Evolutionary conservation across 352 stramenopile species (phyloP).

Genomic region (Pythium brachiatum): DNA sequence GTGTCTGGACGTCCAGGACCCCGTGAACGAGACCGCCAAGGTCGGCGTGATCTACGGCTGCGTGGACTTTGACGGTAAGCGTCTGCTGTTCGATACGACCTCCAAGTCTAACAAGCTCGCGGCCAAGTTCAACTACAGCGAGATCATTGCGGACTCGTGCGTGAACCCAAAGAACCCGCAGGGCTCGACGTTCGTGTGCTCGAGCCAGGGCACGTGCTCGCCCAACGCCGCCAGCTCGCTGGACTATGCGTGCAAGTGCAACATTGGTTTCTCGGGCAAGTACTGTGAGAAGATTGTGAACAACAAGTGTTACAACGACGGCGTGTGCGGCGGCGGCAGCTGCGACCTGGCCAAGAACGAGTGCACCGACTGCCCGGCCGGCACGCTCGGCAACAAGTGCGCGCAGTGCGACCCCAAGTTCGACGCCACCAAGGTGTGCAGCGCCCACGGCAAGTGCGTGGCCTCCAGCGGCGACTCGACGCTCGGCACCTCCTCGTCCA

Average conservation of each 20-base stretch:
- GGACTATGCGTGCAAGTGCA: conserved; percentile 65
- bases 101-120: conserved; percentile 53
- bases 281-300: conserved; percentile 75
- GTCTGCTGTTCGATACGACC: conserved; percentile 51
- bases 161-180: conserved; percentile 47
- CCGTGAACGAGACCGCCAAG: conserved; percentile 20
- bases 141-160: conserved; percentile 50
- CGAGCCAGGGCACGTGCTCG: conserved; percentile 63
- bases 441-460: conserved; percentile 53
- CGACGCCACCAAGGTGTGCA: conserved; percentile 45
- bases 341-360: conserved; percentile 62
- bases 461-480: conserved; percentile 20
- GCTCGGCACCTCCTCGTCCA: too few relatives aligned
- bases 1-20: conserved; percentile 28
- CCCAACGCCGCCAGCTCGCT: conserved; percentile 40
- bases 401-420: conserved; percentile 56
- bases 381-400: conserved; percentile 70
- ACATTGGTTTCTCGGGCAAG: conserved; percentile 73
- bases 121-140: conserved; percentile 57
- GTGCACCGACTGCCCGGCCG: conserved; percentile 54
- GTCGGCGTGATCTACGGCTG: conserved; percentile 75
- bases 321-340: conserved; percentile 58
- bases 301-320: conserved; percentile 67
- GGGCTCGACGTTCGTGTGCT: conserved; percentile 69
- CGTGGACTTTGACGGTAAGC: conserved; percentile 65